A percentile compares a stretch with the other conserved stretches of the same genome.
phyloP scores from a whole-genome alignment of 1,139 yeast genomes.

The Spathaspora sp. region DNA sequence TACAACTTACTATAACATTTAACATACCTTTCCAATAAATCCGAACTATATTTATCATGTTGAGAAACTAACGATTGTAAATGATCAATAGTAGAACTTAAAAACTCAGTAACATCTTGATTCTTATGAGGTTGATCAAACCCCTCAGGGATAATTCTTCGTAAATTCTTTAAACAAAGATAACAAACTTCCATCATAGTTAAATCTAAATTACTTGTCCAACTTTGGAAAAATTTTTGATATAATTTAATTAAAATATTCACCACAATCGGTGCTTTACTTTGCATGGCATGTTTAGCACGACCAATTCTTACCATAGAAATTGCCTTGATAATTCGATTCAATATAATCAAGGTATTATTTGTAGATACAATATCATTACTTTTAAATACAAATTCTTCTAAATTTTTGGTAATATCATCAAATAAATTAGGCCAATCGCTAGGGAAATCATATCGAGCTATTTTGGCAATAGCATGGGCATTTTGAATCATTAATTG shows the following conservation, averaged over 20 bases:
- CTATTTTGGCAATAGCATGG: conserved; percentile 73
- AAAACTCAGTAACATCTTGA: conserved; percentile 58
- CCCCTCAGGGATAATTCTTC: conserved; percentile 78
- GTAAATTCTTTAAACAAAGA: conserved; percentile 67
- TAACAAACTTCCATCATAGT: conserved; percentile 71
- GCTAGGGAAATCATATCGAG: conserved; percentile 79
- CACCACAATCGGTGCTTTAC: conserved; percentile 62
- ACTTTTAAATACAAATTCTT: conserved; percentile 45
- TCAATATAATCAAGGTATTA: conserved; percentile 64
- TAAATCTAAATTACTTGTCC: conserved; percentile 51
- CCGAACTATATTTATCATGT: conserved; percentile 56
- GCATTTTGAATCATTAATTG: conserved; percentile 82
- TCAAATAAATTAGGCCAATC: conserved; percentile 85
- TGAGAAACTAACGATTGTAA: conserved; percentile 54
- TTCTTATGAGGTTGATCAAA: conserved; percentile 66
- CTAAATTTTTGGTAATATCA: conserved; percentile 42
- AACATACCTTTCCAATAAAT: conserved; percentile 66
- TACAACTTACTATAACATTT: conserved; percentile 77
- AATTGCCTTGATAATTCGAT: conserved; percentile 73
- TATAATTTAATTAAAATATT: conserved; percentile 63
- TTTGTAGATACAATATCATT: conserved; percentile 54
- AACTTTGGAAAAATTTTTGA: conserved; percentile 54
- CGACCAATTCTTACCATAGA: conserved; percentile 81
- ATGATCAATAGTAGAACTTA: conserved; percentile 57
- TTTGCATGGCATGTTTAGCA: conserved; percentile 75